These are phyloP conservation scores for Beauveria rudraprayagi DNA, from an alignment of 2,329 filamentous ascomycete genomes.

Conservation along the genomic window DNA sequence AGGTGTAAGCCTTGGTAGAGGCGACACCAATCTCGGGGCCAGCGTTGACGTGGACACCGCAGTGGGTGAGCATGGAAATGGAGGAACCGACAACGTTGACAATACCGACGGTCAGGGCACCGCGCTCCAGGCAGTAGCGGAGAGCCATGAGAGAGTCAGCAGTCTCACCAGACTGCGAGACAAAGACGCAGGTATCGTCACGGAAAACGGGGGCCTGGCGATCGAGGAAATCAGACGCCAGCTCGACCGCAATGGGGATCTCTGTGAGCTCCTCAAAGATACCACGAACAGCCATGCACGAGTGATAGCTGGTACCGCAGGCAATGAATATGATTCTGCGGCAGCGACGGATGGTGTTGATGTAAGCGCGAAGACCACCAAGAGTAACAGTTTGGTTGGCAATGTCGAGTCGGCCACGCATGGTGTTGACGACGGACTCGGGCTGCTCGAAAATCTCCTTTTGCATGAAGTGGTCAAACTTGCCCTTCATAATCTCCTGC, in stretches of 20 bases:
- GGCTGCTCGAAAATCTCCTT: slow-evolving; percentile 99
- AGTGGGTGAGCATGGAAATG: slow-evolving; percentile 97
- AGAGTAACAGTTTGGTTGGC: slow-evolving; percentile 93
- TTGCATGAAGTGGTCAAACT: slow-evolving; percentile 99
- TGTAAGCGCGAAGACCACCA: slow-evolving; percentile 92
- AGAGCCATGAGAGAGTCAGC: slow-evolving; percentile 96
- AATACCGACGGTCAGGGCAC: slow-evolving; percentile 92
- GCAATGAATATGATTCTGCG: slow-evolving; percentile 98
- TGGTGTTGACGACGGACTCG: slow-evolving; percentile 98
- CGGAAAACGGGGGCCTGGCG: slow-evolving; percentile 96
- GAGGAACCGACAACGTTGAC: slow-evolving; percentile 98
- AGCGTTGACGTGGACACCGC: slow-evolving; percentile 98
- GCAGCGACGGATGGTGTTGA: slow-evolving; percentile 92
- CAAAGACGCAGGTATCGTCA: slow-evolving; percentile 97
- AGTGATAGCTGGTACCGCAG: slow-evolving; percentile 97
- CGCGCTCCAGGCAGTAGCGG: slow-evolving; percentile 95
- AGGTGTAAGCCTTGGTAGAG: slow-evolving; percentile 98
- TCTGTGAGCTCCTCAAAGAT: slow-evolving; percentile 97
- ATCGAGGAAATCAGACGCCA: slow-evolving; percentile 97
- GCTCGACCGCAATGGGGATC: slow-evolving; percentile 93
- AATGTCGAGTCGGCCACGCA: slow-evolving; percentile 94
- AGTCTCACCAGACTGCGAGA: slow-evolving; percentile 97
- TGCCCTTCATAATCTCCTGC: slow-evolving; percentile 99
- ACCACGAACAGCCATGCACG: slow-evolving; percentile 98
- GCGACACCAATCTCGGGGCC: slow-evolving; percentile 98